Evolutionary conservation across 108 stramenopile genomes (phyloP).

Genomic region (Parietichytrium sp.): DNA sequence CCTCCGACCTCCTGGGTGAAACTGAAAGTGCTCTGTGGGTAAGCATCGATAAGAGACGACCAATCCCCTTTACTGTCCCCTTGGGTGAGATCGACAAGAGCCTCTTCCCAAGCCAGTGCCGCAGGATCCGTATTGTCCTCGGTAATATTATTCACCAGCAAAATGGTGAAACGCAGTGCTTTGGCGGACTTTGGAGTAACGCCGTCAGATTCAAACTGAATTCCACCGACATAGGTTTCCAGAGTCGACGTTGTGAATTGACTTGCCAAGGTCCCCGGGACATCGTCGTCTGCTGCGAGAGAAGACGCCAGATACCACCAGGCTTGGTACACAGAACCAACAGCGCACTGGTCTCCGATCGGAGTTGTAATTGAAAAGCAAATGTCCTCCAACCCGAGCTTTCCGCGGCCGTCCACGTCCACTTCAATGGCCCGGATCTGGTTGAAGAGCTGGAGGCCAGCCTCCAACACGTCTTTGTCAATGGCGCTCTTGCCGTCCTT

Average conservation of each 20-base stretch:
- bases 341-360: neutral
- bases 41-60: no score
- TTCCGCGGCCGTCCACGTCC: neutral
- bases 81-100: neutral
- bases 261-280: neutral
- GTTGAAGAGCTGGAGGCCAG: neutral
- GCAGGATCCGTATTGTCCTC: neutral
- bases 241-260: neutral
- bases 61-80: neutral
- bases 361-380: neutral
- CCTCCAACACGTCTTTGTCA: neutral
- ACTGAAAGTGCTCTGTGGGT: neutral
- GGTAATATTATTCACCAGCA: neutral
- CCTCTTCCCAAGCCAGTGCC: conserved; percentile 33
- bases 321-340: neutral
- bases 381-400: neutral
- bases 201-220: neutral
- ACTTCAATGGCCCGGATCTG: neutral
- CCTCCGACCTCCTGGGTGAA: neutral
- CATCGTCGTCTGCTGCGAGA: neutral
- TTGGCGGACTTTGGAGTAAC: neutral
- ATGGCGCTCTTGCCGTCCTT: neutral
- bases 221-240: conserved; percentile 9
- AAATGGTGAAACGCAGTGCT: neutral
- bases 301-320: neutral